These are phyloP conservation scores for Heliamphora ciliata DNA, from an alignment of 179 eudicot species.

Conservation along the genomic window DNA sequence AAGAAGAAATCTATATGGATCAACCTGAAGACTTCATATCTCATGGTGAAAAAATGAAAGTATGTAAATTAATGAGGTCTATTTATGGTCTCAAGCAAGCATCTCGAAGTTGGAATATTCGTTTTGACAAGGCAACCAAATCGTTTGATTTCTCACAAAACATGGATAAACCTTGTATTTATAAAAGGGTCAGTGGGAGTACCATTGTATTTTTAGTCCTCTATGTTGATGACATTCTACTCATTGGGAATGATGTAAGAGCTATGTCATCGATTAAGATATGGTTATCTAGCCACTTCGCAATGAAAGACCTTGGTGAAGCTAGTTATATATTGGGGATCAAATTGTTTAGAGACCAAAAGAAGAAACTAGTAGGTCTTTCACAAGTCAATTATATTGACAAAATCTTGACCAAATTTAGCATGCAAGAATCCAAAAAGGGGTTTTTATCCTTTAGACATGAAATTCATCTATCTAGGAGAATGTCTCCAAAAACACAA, in stretches of 20 bases:
- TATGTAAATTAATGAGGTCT: neutral
- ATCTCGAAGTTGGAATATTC: neutral
- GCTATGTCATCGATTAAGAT: neutral
- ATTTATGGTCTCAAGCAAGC: neutral
- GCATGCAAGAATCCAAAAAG: neutral
- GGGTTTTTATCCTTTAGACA: neutral
- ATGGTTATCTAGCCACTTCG: neutral
- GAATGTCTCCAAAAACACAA: neutral
- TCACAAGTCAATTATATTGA: neutral
- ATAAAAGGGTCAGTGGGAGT: neutral
- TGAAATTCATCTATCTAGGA: neutral
- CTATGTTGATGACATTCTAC: neutral
- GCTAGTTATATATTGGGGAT: neutral
- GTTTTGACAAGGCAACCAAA: neutral
- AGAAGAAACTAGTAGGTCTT: neutral
- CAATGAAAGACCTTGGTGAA: conserved; percentile 2
- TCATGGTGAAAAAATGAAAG: neutral
- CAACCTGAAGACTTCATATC: neutral
- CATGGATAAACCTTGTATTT: neutral
- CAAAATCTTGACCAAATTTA: neutral
- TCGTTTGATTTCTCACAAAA: neutral
- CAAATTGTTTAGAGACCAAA: neutral
- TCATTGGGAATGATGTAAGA: neutral
- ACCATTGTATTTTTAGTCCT: neutral
- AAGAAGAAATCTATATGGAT: neutral